phyloP scores from a whole-genome alignment of 129 eudicot species.

The Chrysanthemum makinoi region DNA sequence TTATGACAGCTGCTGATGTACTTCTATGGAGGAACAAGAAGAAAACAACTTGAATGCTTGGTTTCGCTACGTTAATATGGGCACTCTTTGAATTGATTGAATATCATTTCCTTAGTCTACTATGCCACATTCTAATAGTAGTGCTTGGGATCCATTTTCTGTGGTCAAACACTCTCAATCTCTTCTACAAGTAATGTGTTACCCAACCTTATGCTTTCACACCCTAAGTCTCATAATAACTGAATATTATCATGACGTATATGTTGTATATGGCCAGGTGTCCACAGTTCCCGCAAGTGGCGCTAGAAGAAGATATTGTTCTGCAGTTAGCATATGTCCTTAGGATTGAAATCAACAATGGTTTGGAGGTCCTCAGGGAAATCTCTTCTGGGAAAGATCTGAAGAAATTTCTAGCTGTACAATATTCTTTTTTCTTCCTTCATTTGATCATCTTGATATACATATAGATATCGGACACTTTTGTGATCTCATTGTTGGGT shows the following conservation, averaged over 20 bases:
- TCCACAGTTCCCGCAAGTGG: constrained; percentile 81
- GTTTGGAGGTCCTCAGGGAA: constrained; percentile 56
- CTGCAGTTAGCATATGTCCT: constrained; percentile 52
- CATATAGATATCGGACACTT: background rate
- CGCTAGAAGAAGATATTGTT: constrained; percentile 59
- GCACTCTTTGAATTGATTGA: constrained; percentile 77
- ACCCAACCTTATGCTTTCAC: background rate
- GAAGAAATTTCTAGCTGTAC: constrained; percentile 80
- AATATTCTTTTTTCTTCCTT: constrained; percentile 7
- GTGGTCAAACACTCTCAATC: constrained; percentile 77
- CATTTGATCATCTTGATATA: background rate
- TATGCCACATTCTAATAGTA: constrained; percentile 71
- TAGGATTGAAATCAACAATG: constrained; percentile 66
- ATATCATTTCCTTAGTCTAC: constrained; percentile 80
- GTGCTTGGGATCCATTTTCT: constrained; percentile 56
- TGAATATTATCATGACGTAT: background rate
- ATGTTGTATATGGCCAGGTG: constrained; percentile 38
- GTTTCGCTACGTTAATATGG: constrained; percentile 84
- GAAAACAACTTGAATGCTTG: constrained; percentile 54
- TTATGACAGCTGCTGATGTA: constrained; percentile 79
- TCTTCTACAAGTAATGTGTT: constrained; percentile 66
- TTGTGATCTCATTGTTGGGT: background rate
- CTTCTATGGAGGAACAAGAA: constrained; percentile 90
- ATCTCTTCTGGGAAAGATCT: constrained; percentile 80
- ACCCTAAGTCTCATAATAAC: background rate